Percentiles rank a stretch among this genome's conserved stretches.
Conservation (phyloP, 345 rosid genomes). For the Populus alba region DNA sequence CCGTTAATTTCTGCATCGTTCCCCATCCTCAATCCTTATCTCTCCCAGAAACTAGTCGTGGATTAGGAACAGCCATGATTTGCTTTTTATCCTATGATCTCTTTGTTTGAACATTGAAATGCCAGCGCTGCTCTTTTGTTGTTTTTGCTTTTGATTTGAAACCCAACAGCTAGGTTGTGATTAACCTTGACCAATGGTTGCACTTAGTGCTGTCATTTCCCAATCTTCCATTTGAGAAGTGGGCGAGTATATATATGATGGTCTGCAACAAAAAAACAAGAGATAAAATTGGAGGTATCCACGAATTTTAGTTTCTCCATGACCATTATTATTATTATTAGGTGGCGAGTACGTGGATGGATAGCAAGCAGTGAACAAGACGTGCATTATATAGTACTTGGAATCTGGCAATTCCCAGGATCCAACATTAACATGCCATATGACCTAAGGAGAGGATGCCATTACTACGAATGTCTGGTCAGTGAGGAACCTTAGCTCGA, state of each 20-base stretch:
- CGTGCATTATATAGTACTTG: neutral
- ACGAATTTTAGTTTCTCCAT: neutral
- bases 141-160: neutral
- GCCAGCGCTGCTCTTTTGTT: neutral
- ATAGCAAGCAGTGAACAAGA: neutral
- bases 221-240: neutral
- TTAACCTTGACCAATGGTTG: neutral
- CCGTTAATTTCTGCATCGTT: neutral
- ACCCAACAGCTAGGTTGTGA: neutral
- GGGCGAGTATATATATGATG: neutral
- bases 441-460: neutral
- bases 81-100: neutral
- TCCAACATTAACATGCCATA: neutral
- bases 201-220: neutral
- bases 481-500: neutral
- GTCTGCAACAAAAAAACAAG: neutral
- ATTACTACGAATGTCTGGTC: neutral
- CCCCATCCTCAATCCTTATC: constrained; percentile 1
- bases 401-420: neutral
- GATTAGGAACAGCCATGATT: neutral
- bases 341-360: neutral
- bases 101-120: neutral
- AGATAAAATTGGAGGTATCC: neutral
- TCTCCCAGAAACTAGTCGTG: neutral
- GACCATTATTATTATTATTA: neutral